These are phyloP conservation scores for Penicillium ucsense DNA, from an alignment of 495 filamentous ascomycete genomes.

Conservation along the genomic window DNA sequence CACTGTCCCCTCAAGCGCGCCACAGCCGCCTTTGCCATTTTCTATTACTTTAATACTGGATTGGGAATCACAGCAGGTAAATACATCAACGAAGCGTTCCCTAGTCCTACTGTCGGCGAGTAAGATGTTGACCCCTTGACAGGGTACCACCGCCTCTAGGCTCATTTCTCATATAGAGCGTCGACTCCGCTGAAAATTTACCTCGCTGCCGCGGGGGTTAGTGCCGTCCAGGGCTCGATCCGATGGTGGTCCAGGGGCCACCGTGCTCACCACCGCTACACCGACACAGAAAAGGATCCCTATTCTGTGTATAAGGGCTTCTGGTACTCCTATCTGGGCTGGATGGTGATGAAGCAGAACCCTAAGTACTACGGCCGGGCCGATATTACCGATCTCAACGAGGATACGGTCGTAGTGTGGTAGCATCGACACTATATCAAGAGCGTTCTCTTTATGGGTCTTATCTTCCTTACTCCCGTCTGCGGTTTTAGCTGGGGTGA, in stretches of 20 bases:
- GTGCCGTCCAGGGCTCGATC: slow-evolving; percentile 84
- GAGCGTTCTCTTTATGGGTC: slow-evolving; percentile 66
- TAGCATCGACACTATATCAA: slow-evolving; percentile 80
- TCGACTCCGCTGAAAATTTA: slow-evolving; percentile 63
- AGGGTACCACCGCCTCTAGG: slow-evolving; percentile 69
- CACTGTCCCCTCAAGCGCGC: slow-evolving; percentile 58
- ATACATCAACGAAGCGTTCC: too few relatives aligned
- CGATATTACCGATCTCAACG: slow-evolving; percentile 86
- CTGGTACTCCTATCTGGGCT: slow-evolving; percentile 81
- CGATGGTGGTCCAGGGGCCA: slow-evolving; percentile 90
- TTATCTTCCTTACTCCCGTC: slow-evolving; percentile 68
- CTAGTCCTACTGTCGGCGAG: too few relatives aligned
- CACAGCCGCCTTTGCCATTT: slow-evolving; percentile 64
- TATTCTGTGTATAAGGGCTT: slow-evolving; percentile 92
- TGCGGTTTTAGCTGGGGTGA: slow-evolving; percentile 76
- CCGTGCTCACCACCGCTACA: slow-evolving; percentile 88
- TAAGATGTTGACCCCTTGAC: too few relatives aligned
- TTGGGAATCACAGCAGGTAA: slow-evolving; percentile 73
- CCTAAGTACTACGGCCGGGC: slow-evolving; percentile 76
- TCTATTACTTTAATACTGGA: slow-evolving; percentile 81
- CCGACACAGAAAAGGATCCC: slow-evolving; percentile 90
- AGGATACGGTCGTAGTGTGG: slow-evolving; percentile 78
- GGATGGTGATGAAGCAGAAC: slow-evolving; percentile 81
- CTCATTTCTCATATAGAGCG: slow-evolving; percentile 64
- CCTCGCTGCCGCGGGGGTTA: slow-evolving; percentile 75